phyloP scores from a whole-genome alignment of 2,329 filamentous ascomycete genomes.

The Colletotrichum coccodes region DNA sequence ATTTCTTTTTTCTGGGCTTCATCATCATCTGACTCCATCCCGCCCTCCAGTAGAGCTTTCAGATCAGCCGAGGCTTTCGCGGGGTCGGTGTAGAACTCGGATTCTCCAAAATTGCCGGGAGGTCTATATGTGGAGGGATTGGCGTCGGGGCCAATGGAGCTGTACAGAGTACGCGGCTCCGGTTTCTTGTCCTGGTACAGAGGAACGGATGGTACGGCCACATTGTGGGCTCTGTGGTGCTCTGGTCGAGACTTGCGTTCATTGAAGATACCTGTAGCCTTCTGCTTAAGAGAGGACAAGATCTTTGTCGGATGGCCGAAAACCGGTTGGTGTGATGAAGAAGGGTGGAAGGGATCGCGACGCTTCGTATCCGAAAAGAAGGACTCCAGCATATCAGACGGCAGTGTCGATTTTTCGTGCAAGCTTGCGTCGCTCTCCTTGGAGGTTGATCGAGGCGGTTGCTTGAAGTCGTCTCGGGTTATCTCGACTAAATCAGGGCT shows the following conservation, averaged over 20 bases:
- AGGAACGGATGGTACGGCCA: constrained; percentile 59
- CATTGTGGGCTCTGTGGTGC: constrained; percentile 62
- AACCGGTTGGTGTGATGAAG: constrained; percentile 38
- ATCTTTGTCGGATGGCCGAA: constrained; percentile 54
- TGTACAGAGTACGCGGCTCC: constrained; percentile 58
- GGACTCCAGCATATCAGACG: constrained; percentile 29
- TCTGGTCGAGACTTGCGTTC: constrained; percentile 65
- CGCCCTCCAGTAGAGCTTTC: constrained; percentile 84
- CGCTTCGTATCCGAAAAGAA: constrained; percentile 32
- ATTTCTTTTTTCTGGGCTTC: constrained; percentile 49
- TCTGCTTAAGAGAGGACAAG: constrained; percentile 63
- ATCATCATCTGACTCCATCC: constrained; percentile 79
- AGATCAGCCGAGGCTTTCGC: constrained; percentile 79
- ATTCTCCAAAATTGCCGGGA: constrained; percentile 46
- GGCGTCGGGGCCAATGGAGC: constrained; percentile 48
- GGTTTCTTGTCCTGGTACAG: constrained; percentile 58
- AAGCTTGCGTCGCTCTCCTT: constrained; percentile 15
- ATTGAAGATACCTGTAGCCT: constrained; percentile 64
- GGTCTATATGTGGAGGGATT: constrained; percentile 45
- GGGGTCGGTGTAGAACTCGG: constrained; percentile 74
- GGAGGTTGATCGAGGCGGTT: neutral
- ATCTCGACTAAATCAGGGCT: constrained; percentile 33
- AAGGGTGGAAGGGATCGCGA: constrained; percentile 27
- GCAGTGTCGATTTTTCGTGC: constrained; percentile 29
- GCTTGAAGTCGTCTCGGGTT: constrained; percentile 13